Percentiles rank a stretch among this genome's conserved stretches.
phyloP scores from a whole-genome alignment of 106 monocot genomes.

The Platanthera zijinensis region DNA sequence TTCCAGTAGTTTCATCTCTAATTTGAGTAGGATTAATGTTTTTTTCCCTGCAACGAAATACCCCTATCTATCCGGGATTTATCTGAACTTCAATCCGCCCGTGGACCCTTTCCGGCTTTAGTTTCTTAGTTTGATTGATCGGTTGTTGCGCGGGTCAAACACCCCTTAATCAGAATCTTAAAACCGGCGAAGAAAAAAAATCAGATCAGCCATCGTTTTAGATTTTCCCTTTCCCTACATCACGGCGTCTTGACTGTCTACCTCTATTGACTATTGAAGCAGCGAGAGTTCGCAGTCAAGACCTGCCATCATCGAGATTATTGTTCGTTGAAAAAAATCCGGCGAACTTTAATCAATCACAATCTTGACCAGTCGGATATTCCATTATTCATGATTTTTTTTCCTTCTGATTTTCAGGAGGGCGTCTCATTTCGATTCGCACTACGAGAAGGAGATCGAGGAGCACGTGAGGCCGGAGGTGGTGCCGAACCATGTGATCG shows the following conservation, averaged over 20 bases:
- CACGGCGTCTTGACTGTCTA: no score
- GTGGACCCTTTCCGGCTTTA: not conserved
- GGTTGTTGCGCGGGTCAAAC: not conserved
- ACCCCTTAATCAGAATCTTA: not conserved
- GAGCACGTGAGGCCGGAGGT: slow-evolving; percentile 30
- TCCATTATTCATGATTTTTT: not conserved
- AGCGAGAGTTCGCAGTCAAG: no score
- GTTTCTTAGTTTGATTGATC: not conserved
- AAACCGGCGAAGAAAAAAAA: not conserved
- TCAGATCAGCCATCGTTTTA: no score
- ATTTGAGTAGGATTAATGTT: no score
- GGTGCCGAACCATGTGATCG: slow-evolving; percentile 40
- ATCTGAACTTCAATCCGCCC: not conserved
- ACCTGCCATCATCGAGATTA: not conserved
- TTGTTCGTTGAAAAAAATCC: not conserved
- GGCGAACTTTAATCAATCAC: not conserved
- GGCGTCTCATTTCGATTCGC: slow-evolving; percentile 9
- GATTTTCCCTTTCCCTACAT: no score
- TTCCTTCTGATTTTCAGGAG: slow-evolving; percentile 4
- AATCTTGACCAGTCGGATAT: not conserved
- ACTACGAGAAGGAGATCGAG: slow-evolving; percentile 47
- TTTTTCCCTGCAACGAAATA: no score
- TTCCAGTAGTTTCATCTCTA: not conserved
- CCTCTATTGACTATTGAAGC: no score
- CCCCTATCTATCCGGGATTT: not conserved